Conservation (phyloP, 2,329 filamentous ascomycete species). For the Tolypocladium endophyticum region DNA sequence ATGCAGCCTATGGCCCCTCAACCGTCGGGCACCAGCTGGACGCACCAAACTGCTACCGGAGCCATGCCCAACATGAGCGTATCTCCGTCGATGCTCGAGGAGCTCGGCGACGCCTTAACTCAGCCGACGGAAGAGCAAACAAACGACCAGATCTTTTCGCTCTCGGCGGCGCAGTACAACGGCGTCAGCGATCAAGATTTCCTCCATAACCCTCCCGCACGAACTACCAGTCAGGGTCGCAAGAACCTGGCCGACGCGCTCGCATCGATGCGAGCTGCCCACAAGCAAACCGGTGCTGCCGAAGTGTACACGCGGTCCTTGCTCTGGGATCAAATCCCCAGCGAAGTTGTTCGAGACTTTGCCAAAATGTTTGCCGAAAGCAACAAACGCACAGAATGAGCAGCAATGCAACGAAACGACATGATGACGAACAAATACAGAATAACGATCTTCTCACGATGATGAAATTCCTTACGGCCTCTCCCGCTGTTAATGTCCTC, state of each 20-base stretch:
- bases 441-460: slow-evolving; percentile 22
- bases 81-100: slow-evolving; percentile 51
- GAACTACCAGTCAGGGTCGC: slow-evolving; percentile 50
- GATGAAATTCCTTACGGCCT: slow-evolving; percentile 16
- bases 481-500: slow-evolving; percentile 19
- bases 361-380: slow-evolving; percentile 80
- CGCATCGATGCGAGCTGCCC: slow-evolving; percentile 61
- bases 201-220: slow-evolving; percentile 44
- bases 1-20: slow-evolving; percentile 38
- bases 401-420: slow-evolving; percentile 32
- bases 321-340: slow-evolving; percentile 88
- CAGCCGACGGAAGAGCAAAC: slow-evolving; percentile 76
- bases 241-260: slow-evolving; percentile 73
- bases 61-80: slow-evolving; percentile 35
- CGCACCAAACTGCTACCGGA: slow-evolving; percentile 24
- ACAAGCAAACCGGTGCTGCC: slow-evolving; percentile 59
- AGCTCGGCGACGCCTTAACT: slow-evolving; percentile 58
- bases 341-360: slow-evolving; percentile 86
- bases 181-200: slow-evolving; percentile 60
- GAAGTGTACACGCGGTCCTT: slow-evolving; percentile 90
- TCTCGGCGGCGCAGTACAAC: slow-evolving; percentile 83
- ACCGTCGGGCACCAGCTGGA: slow-evolving; percentile 40
- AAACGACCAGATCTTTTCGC: slow-evolving; percentile 76
- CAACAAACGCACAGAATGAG: slow-evolving; percentile 37
- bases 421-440: slow-evolving; percentile 26